phyloP scores from a whole-genome alignment of 768 basidiomycete species.

The Suillus weaverae region DNA sequence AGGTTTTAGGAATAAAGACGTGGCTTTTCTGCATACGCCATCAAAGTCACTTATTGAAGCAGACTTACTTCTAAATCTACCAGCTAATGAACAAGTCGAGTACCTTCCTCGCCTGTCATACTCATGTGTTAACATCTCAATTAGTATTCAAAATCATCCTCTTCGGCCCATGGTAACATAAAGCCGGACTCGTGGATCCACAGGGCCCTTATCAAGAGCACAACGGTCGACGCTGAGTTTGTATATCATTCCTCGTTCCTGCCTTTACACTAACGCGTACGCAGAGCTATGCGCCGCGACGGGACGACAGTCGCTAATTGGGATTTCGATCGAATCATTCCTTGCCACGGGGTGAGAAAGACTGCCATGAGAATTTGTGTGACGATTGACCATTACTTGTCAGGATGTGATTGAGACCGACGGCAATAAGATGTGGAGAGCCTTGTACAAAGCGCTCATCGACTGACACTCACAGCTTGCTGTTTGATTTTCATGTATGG shows the following conservation, averaged over 20 bases:
- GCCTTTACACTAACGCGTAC: conserved; percentile 5
- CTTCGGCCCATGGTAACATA: conserved; percentile 27
- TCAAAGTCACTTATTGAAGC: conserved; percentile 77
- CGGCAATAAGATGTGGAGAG: conserved; percentile 56
- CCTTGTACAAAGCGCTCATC: conserved; percentile 38
- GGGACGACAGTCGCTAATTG: conserved; percentile 65
- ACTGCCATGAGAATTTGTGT: conserved; percentile 1
- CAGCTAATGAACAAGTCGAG: conserved; percentile 69
- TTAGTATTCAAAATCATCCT: conserved; percentile 40
- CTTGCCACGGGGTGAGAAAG: conserved; percentile 59
- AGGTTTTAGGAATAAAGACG: conserved; percentile 73
- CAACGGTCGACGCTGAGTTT: conserved; percentile 30
- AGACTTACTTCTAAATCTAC: conserved; percentile 83
- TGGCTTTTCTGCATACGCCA: conserved; percentile 75
- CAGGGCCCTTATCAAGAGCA: conserved; percentile 20
- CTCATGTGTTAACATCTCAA: neutral
- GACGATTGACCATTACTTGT: neutral
- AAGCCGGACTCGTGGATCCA: conserved; percentile 34
- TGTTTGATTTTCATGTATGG: neutral
- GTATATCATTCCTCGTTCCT: conserved; percentile 1
- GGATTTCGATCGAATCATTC: conserved; percentile 75
- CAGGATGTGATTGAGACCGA: conserved; percentile 64
- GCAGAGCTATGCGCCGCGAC: conserved; percentile 59
- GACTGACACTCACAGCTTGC: conserved; percentile 8
- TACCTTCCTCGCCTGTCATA: neutral